phyloP scores from a whole-genome alignment of 306 rosid genomes.

The Trifolium dubium region DNA sequence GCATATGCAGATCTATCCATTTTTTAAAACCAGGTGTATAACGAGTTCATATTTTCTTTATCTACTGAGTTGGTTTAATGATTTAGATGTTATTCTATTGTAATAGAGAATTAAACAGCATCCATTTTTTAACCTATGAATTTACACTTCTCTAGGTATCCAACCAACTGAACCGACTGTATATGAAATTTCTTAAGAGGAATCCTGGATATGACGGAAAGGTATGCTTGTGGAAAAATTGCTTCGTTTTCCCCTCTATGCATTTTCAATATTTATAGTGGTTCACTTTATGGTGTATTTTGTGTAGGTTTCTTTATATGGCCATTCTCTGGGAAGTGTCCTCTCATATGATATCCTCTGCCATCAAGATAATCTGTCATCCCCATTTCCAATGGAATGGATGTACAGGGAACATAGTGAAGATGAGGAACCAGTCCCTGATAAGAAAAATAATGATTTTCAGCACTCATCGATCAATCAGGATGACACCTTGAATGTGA shows the following conservation, averaged over 20 bases:
- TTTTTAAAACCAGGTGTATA: constrained; percentile 19
- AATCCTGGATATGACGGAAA: constrained; percentile 95
- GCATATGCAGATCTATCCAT: background rate
- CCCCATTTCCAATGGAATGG: constrained; percentile 86
- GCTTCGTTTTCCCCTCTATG: constrained; percentile 18
- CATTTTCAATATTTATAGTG: constrained; percentile 30
- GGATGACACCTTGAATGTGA: constrained; percentile 50
- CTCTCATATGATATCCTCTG: constrained; percentile 98
- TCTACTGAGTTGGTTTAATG: constrained; percentile 19
- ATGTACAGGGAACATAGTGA: constrained; percentile 56
- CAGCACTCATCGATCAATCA: constrained; percentile 44
- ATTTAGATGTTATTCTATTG: constrained; percentile 10
- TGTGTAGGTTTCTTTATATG: constrained; percentile 85
- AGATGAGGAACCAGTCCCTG: constrained; percentile 46
- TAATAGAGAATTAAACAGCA: constrained; percentile 7
- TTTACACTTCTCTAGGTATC: constrained; percentile 69
- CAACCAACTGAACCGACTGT: constrained; percentile 82
- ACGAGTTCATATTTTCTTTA: constrained; percentile 10
- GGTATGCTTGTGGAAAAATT: constrained; percentile 54
- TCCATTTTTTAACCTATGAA: constrained; percentile 35
- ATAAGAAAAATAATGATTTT: constrained; percentile 46
- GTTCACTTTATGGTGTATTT: constrained; percentile 27
- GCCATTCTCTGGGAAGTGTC: constrained; percentile 98
- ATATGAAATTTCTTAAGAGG: constrained; percentile 84
- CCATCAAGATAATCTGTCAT: constrained; percentile 81